phyloP scores from a whole-genome alignment of 176 grass and related monocot species.

The Triticum dicoccoides region DNA sequence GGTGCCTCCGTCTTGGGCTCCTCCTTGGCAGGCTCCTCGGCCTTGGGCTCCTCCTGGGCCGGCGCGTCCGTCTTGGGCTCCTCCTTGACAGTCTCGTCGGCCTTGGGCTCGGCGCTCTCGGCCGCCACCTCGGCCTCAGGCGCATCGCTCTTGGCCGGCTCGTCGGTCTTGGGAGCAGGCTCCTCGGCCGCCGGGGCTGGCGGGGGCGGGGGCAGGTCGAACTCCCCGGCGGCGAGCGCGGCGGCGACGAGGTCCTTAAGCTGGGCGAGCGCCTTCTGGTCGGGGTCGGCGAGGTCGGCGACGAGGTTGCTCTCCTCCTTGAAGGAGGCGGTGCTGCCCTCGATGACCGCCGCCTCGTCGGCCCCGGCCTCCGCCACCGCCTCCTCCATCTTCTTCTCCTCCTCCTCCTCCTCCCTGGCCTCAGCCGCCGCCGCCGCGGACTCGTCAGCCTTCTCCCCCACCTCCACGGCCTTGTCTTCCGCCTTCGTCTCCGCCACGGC shows the following conservation, averaged over 20 bases:
- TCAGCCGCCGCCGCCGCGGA: neutral
- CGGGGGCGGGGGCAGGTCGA: slow-evolving; percentile 31
- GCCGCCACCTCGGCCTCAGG: neutral
- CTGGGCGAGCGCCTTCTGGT: slow-evolving; percentile 58
- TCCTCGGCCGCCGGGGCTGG: slow-evolving; percentile 7
- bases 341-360: slow-evolving; percentile 37
- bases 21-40: neutral
- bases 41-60: slow-evolving; percentile 1
- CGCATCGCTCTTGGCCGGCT: neutral
- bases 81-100: neutral
- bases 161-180: neutral
- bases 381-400: slow-evolving; percentile 45
- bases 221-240: slow-evolving; percentile 57
- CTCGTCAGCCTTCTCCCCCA: neutral
- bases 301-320: slow-evolving; percentile 65
- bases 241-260: slow-evolving; percentile 58
- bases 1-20: slow-evolving; percentile 26
- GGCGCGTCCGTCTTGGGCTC: slow-evolving; percentile 11
- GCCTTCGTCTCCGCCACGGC: slow-evolving; percentile 3
- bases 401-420: slow-evolving; percentile 20
- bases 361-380: neutral
- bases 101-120: neutral
- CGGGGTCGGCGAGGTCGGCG: slow-evolving; percentile 47
- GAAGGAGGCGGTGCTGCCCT: slow-evolving; percentile 37
- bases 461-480: neutral